Evolutionary conservation across 495 filamentous ascomycete species (phyloP).

Genomic region (Chaetomidium leptoderma): DNA sequence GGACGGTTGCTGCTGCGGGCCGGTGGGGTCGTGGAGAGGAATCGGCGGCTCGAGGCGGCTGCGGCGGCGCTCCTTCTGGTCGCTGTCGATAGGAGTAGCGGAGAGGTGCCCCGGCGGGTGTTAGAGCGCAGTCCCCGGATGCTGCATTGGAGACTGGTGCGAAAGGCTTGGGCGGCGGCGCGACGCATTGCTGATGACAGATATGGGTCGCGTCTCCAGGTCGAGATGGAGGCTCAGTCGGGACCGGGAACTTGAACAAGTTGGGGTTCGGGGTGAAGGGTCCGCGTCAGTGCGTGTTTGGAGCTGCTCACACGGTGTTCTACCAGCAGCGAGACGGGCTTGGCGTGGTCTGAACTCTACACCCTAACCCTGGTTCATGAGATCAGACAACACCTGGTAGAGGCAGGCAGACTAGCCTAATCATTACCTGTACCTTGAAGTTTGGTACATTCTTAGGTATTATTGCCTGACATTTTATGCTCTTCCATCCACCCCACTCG

Average conservation of each 20-base stretch:
- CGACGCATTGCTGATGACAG: slow-evolving; percentile 41
- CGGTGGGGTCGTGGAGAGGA: slow-evolving; percentile 23
- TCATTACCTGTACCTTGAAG: no score
- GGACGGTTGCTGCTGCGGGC: slow-evolving; percentile 21
- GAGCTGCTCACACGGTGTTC: slow-evolving; percentile 7
- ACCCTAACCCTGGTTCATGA: background rate
- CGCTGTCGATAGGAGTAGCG: slow-evolving; percentile 14
- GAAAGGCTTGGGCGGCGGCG: slow-evolving; percentile 41
- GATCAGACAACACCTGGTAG: no score
- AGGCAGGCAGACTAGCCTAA: no score
- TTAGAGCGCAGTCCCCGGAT: slow-evolving; percentile 38
- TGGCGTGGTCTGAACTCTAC: no score
- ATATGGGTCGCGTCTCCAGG: slow-evolving; percentile 2
- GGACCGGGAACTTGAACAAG: background rate
- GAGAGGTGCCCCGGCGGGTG: slow-evolving; percentile 33
- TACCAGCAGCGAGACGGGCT: no score
- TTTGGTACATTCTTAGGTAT: no score
- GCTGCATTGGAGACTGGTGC: slow-evolving; percentile 42
- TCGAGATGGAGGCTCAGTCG: background rate
- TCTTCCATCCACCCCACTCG: no score
- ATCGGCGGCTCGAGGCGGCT: slow-evolving; percentile 17
- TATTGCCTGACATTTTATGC: no score
- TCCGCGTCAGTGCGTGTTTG: background rate
- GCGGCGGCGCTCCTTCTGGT: slow-evolving; percentile 23
- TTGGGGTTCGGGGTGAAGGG: slow-evolving; percentile 8